These are phyloP conservation scores for Xylaria sp. DNA, from an alignment of 2,329 filamentous ascomycete species.

Conservation along the genomic window DNA sequence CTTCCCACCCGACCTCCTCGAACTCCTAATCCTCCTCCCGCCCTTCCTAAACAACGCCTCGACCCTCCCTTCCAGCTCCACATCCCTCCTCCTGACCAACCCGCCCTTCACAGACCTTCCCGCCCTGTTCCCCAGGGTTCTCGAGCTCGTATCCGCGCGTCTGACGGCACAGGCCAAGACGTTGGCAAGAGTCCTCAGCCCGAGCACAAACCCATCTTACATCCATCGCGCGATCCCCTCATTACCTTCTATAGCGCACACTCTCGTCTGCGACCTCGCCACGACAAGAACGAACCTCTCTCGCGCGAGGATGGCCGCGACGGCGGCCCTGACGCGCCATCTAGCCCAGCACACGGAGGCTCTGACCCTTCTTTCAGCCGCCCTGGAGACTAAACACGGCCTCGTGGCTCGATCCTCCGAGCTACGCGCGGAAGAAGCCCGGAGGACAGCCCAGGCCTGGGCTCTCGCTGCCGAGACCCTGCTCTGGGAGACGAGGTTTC, in stretches of 20 bases:
- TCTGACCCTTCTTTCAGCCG: conserved; percentile 57
- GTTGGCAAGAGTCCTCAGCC: conserved; percentile 60
- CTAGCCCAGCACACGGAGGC: conserved; percentile 54
- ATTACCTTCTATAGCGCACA: conserved; percentile 55
- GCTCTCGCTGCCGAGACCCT: conserved; percentile 52
- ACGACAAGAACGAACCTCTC: conserved; percentile 48
- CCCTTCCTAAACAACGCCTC: conserved; percentile 55
- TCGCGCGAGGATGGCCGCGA: conserved; percentile 53
- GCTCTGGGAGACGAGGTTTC: conserved; percentile 50
- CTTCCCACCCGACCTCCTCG: conserved; percentile 57
- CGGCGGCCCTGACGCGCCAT: conserved; percentile 52
- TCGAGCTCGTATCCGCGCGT: conserved; percentile 59
- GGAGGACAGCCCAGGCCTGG: conserved; percentile 56
- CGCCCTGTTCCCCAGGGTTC: conserved; percentile 59
- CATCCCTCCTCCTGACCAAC: conserved; percentile 59
- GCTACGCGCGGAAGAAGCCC: conserved; percentile 59
- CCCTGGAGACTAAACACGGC: conserved; percentile 66
- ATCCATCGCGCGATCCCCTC: conserved; percentile 67
- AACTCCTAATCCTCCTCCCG: conserved; percentile 66
- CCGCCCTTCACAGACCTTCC: conserved; percentile 62
- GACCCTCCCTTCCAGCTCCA: conserved; percentile 51
- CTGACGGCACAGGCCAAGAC: conserved; percentile 61
- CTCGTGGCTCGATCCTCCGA: conserved; percentile 61
- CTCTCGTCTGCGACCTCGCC: conserved; percentile 51
- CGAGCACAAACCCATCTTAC: conserved; percentile 63